phyloP scores from a whole-genome alignment of 2,329 filamentous ascomycete species.

The Penicillium sp. region DNA sequence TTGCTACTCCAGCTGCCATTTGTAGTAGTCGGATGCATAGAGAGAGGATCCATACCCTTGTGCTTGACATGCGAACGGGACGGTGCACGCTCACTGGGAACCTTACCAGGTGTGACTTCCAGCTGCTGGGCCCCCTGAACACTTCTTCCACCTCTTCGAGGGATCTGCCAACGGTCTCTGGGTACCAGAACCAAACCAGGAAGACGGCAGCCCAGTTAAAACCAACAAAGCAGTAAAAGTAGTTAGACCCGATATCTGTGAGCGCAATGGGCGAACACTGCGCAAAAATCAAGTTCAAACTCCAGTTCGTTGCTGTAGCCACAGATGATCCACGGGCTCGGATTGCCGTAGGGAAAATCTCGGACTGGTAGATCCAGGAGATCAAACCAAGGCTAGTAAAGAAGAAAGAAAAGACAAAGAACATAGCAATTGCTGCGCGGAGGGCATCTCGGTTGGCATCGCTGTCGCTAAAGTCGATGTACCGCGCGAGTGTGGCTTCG shows the following conservation, averaged over 20 bases:
- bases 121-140: conserved; percentile 12
- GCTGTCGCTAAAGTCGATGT: conserved; percentile 29
- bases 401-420: conserved; percentile 46
- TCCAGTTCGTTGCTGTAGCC: conserved; percentile 46
- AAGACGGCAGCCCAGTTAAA: conserved; percentile 45
- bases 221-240: conserved; percentile 49
- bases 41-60: conserved; percentile 20
- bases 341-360: conserved; percentile 45
- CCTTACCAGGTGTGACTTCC: not conserved
- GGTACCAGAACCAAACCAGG: conserved; percentile 33
- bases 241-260: conserved; percentile 42
- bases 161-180: conserved; percentile 29
- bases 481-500: conserved; percentile 39
- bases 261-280: conserved; percentile 48
- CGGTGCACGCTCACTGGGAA: not conserved
- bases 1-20: conserved; percentile 12
- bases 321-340: conserved; percentile 42
- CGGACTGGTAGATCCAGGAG: conserved; percentile 45
- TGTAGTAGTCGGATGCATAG: conserved; percentile 18
- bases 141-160: conserved; percentile 32
- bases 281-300: conserved; percentile 45
- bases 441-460: conserved; percentile 34
- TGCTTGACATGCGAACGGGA: conserved; percentile 14
- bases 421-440: conserved; percentile 45
- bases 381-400: conserved; percentile 45